Base-by-base conservation (phyloP, 495 filamentous ascomycete species). In the Penicillium paxilli region DNA sequence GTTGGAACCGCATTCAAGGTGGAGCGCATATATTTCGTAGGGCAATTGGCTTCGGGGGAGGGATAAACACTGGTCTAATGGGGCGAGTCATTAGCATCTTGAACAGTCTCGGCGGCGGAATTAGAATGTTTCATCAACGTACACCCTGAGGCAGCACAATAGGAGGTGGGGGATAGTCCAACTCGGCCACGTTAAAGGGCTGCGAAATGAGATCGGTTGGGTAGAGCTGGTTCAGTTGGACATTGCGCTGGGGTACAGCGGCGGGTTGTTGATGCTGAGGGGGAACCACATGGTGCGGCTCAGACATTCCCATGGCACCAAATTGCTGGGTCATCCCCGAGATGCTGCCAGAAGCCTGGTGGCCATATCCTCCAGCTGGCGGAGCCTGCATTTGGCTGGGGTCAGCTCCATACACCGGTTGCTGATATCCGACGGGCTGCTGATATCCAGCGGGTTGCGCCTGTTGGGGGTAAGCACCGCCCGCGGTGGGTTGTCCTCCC, bases 1-100 rank as follows among this genome's bases (percentile, higher is more conserved):
- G 92, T 96, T 1, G 94, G 95, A 16, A 96, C 87, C 37, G 89
- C 90, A 67, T 98, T 97, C 40, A 98, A 70, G 6, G 94, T 98
- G 0, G 94, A 97, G 35, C 94, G 90, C 64, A 98, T 87, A 65
- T 96, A 98, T 80, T 96, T 96, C 16, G 94, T 82, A 24, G 88
- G 83, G 73, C 92, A 96, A 74, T 98, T 98, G 41, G 95, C 86
- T 71, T 90, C 81, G 24, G 92, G 91, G 8, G 92, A 96, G 35
- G 92, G 89, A 38, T 92, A 97, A 49, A 96, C 90, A 65, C 91
- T 94, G 28, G 90, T 86, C 92, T 96, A 66, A 38, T 54, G 41
- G 40, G 16, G 11, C 16, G 35, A 14, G 26, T 51, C 35, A 54
- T 74, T 48, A 75, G 72, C 41, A 74, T 44, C 24, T 42, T 57